phyloP scores from a whole-genome alignment of 2,329 filamentous ascomycete species.

The Ceratocystis alfenasii region DNA sequence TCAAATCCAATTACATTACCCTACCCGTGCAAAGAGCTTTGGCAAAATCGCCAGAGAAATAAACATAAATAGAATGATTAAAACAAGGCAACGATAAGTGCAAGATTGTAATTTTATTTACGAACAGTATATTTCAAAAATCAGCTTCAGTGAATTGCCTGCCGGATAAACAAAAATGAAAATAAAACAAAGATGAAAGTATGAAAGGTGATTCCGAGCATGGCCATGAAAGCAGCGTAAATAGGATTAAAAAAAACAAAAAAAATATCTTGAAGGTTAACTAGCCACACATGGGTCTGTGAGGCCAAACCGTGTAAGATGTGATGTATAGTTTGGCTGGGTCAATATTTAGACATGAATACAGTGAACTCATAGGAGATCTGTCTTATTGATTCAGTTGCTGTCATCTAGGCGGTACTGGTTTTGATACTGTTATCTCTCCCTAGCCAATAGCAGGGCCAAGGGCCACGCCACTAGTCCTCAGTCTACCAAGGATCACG shows the following conservation, averaged over 20 bases:
- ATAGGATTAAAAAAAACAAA: background rate
- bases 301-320: too few species aligned
- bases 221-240: background rate
- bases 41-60: background rate
- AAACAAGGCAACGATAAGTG: background rate
- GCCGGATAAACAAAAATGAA: slow-evolving; percentile 2
- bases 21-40: too few species aligned
- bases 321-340: background rate
- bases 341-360: background rate
- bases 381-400: background rate
- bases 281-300: too few species aligned
- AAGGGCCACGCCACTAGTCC: too few species aligned
- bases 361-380: background rate
- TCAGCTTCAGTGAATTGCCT: background rate
- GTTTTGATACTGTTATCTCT: background rate
- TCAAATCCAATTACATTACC: too few species aligned
- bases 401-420: background rate
- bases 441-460: background rate
- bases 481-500: background rate
- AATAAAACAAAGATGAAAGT: slow-evolving; percentile 1
- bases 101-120: background rate
- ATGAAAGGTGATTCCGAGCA: background rate
- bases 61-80: background rate
- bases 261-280: background rate
- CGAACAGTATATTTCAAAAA: slow-evolving; percentile 8